Evolutionary conservation across 257 asterid species (phyloP).

Genomic region (Forsythia viridissima): DNA sequence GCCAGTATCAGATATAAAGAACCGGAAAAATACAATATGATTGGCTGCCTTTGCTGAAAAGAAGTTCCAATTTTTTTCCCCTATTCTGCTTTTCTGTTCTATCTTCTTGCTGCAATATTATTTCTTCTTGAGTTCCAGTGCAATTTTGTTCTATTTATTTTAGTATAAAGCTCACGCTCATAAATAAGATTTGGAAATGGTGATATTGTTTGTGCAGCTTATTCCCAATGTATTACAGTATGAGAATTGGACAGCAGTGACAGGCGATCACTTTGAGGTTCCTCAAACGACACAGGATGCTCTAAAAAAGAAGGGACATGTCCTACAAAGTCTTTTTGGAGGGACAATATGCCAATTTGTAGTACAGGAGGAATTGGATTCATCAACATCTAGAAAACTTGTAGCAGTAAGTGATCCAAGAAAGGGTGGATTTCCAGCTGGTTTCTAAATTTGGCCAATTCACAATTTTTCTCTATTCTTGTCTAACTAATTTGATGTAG

Average conservation of each 20-base stretch:
- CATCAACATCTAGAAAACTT: constrained; percentile 31
- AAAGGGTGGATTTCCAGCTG: constrained; percentile 75
- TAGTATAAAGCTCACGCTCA: not conserved
- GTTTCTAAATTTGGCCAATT: constrained; percentile 27
- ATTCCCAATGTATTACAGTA: constrained; percentile 52
- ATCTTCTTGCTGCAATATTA: too few species aligned
- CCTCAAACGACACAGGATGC: constrained; percentile 33
- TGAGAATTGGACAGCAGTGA: constrained; percentile 71
- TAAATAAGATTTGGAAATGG: not conserved
- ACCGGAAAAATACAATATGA: too few species aligned
- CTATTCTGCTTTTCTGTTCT: too few species aligned
- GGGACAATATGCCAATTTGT: constrained; percentile 65
- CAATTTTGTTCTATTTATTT: too few species aligned
- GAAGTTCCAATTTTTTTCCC: too few species aligned
- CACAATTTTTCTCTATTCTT: not conserved
- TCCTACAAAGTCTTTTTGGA: constrained; percentile 43
- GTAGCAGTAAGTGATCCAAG: constrained; percentile 71
- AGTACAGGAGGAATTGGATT: constrained; percentile 41
- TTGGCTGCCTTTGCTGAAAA: too few species aligned
- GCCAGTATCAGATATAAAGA: too few species aligned
- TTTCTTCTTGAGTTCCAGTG: too few species aligned
- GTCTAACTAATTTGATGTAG: too few species aligned
- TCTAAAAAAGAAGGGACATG: constrained; percentile 54
- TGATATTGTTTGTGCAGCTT: constrained; percentile 40
- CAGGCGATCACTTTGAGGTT: constrained; percentile 60